Percentiles rank a stretch among this genome's conserved stretches.
Evolutionary conservation across 2,329 filamentous ascomycete genomes (phyloP).

Genomic region (Periconia sp.): DNA sequence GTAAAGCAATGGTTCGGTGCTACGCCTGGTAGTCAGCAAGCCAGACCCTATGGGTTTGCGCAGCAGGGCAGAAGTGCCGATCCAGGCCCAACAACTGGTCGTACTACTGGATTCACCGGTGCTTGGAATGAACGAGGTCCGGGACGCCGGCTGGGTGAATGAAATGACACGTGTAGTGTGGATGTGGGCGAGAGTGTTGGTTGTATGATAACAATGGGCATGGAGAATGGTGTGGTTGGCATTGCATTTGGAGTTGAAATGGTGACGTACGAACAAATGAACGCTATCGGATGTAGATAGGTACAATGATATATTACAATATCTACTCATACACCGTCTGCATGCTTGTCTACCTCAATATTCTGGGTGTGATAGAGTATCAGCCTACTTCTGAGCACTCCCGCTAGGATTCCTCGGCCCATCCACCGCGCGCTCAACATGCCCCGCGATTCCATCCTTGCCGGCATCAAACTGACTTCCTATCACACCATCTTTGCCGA

Average conservation of each 20-base stretch:
- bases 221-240: too few relatives aligned
- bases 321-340: not conserved
- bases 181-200: not conserved
- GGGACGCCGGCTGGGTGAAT: slow-evolving; percentile 38
- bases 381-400: slow-evolving; percentile 19
- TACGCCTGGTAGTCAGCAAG: slow-evolving; percentile 48
- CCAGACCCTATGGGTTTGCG: slow-evolving; percentile 68
- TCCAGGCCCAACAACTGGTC: slow-evolving; percentile 27
- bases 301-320: not conserved
- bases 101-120: slow-evolving; percentile 34
- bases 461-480: slow-evolving; percentile 62
- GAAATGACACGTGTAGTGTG: not conserved
- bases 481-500: slow-evolving; percentile 57
- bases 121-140: slow-evolving; percentile 36
- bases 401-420: slow-evolving; percentile 47
- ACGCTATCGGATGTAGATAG: too few relatives aligned
- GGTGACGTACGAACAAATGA: too few relatives aligned
- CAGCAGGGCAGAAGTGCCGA: slow-evolving; percentile 46
- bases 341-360: not conserved
- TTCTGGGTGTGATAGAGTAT: not conserved
- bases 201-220: slow-evolving; percentile 1
- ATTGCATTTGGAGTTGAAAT: not conserved
- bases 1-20: slow-evolving; percentile 70
- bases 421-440: slow-evolving; percentile 57
- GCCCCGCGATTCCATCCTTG: slow-evolving; percentile 60